Conservation (phyloP, 306 rosid genomes). For the Pachyrhizus erosus region DNA sequence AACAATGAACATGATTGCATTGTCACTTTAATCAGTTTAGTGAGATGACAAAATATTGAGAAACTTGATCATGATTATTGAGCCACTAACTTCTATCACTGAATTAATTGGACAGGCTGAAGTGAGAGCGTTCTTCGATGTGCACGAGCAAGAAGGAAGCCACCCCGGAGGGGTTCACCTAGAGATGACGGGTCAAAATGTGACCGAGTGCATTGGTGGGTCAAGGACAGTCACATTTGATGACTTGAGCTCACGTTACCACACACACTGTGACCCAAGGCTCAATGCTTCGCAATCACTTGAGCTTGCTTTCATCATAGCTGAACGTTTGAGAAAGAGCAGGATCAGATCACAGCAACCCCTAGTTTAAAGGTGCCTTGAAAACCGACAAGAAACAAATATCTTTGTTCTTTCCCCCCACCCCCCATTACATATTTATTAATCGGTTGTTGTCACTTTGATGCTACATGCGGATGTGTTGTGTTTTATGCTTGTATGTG, state of each 20-base stretch:
- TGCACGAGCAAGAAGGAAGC: constrained; percentile 99
- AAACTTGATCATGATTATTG: constrained; percentile 27
- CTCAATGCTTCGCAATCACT: constrained; percentile 97
- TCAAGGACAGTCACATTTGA: constrained; percentile 92
- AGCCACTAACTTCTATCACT: background rate
- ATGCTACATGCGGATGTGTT: constrained; percentile 16
- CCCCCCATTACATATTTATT: constrained; percentile 3
- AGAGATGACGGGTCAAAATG: constrained; percentile 99
- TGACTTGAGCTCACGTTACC: constrained; percentile 94
- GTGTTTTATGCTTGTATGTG: constrained; percentile 55
- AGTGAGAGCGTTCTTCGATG: constrained; percentile 98
- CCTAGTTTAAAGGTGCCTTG: constrained; percentile 45
- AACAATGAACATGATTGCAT: constrained; percentile 2
- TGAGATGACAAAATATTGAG: background rate
- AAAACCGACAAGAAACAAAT: constrained; percentile 1
- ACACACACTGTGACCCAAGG: constrained; percentile 98
- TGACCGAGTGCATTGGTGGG: constrained; percentile 99
- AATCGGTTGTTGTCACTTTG: background rate
- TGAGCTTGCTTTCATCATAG: constrained; percentile 95
- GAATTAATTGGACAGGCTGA: constrained; percentile 69
- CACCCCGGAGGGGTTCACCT: constrained; percentile 95
- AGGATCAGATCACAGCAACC: constrained; percentile 79
- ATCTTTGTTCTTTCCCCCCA: constrained; percentile 38
- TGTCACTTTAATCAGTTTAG: background rate
- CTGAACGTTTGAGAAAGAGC: constrained; percentile 87